These are phyloP conservation scores for Flaveria robusta DNA, from an alignment of 129 eudicot species.

Conservation along the genomic window DNA sequence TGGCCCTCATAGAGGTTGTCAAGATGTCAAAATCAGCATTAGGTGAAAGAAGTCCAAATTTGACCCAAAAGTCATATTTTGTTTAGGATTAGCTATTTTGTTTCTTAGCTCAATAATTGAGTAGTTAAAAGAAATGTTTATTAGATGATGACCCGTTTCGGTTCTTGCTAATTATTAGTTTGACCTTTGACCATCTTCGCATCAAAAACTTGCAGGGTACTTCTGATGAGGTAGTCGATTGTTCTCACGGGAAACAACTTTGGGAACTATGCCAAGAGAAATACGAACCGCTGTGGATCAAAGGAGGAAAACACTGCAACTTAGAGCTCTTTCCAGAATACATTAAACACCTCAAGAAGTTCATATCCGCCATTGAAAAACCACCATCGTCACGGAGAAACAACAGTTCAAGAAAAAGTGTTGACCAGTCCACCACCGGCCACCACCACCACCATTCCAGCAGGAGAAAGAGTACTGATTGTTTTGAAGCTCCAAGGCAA, in stretches of 20 bases:
- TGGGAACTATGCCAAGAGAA: slow-evolving; percentile 74
- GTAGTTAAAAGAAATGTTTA: neutral
- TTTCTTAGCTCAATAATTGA: neutral
- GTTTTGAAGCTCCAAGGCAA: slow-evolving; percentile 57
- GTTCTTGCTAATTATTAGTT: neutral
- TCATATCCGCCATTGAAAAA: slow-evolving; percentile 61
- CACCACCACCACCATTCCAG: slow-evolving; percentile 36
- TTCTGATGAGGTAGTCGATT: slow-evolving; percentile 80
- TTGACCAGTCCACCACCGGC: slow-evolving; percentile 49
- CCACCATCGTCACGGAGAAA: slow-evolving; percentile 51
- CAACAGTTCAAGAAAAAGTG: slow-evolving; percentile 55
- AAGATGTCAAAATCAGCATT: slow-evolving; percentile 26
- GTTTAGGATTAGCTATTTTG: slow-evolving; percentile 12
- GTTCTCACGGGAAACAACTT: slow-evolving; percentile 78
- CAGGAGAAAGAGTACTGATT: slow-evolving; percentile 61
- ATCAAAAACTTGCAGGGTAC: slow-evolving; percentile 57
- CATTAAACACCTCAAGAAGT: slow-evolving; percentile 74
- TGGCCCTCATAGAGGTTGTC: slow-evolving; percentile 13
- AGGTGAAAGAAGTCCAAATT: slow-evolving; percentile 22
- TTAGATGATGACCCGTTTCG: neutral
- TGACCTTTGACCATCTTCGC: slow-evolving; percentile 19
- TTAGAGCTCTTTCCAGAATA: slow-evolving; percentile 79
- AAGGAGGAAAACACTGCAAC: slow-evolving; percentile 86
- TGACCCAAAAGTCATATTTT: slow-evolving; percentile 21
- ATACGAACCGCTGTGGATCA: slow-evolving; percentile 86